Evolutionary conservation across 345 rosid genomes (phyloP).

Genomic region (Sonneratia alba): DNA sequence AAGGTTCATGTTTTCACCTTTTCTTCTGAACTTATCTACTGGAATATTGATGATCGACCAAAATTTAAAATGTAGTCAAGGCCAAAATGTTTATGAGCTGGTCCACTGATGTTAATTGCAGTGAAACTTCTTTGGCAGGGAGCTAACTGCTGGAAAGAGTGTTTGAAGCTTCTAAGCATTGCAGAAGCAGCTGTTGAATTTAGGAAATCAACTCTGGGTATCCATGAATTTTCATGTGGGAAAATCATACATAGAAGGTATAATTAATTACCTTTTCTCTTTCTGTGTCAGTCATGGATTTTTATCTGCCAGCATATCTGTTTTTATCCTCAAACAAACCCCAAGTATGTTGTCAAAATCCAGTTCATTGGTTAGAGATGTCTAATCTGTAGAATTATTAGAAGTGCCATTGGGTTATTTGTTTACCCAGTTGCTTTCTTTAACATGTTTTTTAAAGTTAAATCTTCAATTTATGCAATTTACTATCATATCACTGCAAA

Average conservation of each 20-base stretch:
- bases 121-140: constrained; percentile 86
- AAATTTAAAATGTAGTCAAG: neutral
- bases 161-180: constrained; percentile 49
- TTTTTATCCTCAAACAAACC: neutral
- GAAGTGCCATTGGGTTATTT: neutral
- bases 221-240: constrained; percentile 15
- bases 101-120: constrained; percentile 16
- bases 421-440: neutral
- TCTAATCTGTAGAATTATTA: neutral
- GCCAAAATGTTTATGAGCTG: neutral
- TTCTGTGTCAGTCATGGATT: neutral
- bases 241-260: constrained; percentile 75
- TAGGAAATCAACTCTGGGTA: constrained; percentile 19
- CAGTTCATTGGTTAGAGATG: neutral
- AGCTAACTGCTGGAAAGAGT: constrained; percentile 77
- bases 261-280: neutral
- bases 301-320: neutral
- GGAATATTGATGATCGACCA: neutral
- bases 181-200: constrained; percentile 48
- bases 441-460: too few relatives aligned
- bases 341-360: neutral
- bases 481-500: too few relatives aligned
- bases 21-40: constrained; percentile 1
- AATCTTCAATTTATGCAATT: too few relatives aligned
- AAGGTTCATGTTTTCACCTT: constrained; percentile 36